Evolutionary conservation across 352 stramenopile species (phyloP), one percentile per base, ranked within the genome.

Genomic region (Pythium grandisporangium): DNA sequence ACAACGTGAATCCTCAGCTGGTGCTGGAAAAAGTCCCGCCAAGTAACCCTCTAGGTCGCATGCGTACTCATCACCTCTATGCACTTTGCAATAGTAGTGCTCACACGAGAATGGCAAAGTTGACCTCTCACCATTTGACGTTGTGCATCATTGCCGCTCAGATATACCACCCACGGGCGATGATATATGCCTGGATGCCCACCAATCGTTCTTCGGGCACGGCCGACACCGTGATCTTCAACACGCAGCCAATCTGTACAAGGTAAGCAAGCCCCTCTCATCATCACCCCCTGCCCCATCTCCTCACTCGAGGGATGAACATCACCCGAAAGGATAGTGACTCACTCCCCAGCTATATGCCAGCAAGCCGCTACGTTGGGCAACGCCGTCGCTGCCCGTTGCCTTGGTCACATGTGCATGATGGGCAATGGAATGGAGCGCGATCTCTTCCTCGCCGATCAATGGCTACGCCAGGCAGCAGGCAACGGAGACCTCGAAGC

Each of bases 181-280:
- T 26, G 48, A 57, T 22, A 46, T 85, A 8, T 86, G 63, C 35
- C 44, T 85, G n/a, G 55, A 76, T 48, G 77, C 60, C 1, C 74
- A 90, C 37, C 58, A 75, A 26, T 49, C 66, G 14, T 87, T 72
- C 51, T 87, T 84, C 27, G 73, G 76, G 7, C 69, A 90, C 30
- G 59, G 65, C 2, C 53, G 58, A 13, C 27, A 46, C 19, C 55
- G 63, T 16, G 52, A 80, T 43, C 36, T 63, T 11, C 16, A 30
- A 6, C 72, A 60, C 58, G 74, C 77, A 17, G 37, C 74, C 4
- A 37, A 61, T 5, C 48, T 86, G 10, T 88, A 91, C 55, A 58
- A 56, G 53, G 70, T 89, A 49, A 25, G 37, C 19, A 4, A 32
- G 14, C 8, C 27, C 10, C 27, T 32, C 8, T 14, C 27, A 8